These are phyloP conservation scores for Scolecobasidium constrictum DNA, from an alignment of 2,329 filamentous ascomycete genomes.

Conservation along the genomic window DNA sequence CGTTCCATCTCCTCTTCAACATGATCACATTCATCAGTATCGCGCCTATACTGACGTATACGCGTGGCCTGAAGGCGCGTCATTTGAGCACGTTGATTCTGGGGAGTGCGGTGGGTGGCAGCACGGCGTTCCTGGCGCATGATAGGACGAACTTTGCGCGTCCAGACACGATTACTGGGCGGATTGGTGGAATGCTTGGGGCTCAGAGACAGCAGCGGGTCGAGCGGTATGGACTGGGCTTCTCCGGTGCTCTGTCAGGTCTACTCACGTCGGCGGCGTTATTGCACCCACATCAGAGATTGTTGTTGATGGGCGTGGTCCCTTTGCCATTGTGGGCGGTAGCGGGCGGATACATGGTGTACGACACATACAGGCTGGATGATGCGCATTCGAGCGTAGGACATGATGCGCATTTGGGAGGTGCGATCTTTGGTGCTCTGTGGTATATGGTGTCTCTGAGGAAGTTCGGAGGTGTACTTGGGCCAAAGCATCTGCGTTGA, in stretches of 20 bases:
- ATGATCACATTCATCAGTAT: constrained; percentile 29
- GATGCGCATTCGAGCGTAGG: constrained; percentile 18
- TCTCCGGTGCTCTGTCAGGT: constrained; percentile 32
- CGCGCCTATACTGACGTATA: constrained; percentile 20
- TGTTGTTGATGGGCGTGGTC: constrained; percentile 27
- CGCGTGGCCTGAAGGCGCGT: constrained; percentile 20
- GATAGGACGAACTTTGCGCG: constrained; percentile 1
- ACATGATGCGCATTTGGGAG: constrained; percentile 36
- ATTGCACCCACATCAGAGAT: constrained; percentile 22
- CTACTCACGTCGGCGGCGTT: constrained; percentile 27
- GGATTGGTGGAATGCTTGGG: not conserved
- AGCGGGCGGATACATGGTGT: constrained; percentile 23
- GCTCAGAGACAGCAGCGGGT: not conserved
- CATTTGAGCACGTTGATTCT: constrained; percentile 19
- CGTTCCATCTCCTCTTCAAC: constrained; percentile 29
- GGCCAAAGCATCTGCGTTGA: too few species aligned
- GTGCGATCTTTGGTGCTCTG: constrained; percentile 25
- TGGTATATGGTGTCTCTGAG: constrained; percentile 20
- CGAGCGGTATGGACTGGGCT: constrained; percentile 19
- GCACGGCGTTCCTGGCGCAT: constrained; percentile 13
- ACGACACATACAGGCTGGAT: constrained; percentile 29
- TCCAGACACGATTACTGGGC: constrained; percentile 11
- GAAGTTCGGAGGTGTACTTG: not conserved
- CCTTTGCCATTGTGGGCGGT: constrained; percentile 28
- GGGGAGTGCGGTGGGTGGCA: constrained; percentile 21